Base-by-base conservation (phyloP, 2,329 filamentous ascomycete species). In the Nemania sp. region DNA sequence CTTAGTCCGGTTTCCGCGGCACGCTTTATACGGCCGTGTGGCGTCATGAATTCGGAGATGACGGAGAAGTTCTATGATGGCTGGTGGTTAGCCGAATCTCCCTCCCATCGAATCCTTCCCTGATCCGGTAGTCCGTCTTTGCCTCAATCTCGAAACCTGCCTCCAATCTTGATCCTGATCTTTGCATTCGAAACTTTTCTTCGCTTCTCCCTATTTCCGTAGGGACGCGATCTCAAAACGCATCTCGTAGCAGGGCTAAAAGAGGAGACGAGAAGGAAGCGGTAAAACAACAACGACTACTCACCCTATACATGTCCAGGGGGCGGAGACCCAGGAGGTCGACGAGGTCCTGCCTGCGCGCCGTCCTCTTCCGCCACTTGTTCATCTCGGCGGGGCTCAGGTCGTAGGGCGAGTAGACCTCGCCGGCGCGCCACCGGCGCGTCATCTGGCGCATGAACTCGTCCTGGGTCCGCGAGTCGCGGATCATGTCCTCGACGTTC, bases 391-490 rank as follows among this genome's bases (percentile, higher is more conserved):
- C 78, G 21, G 87, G 82, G 57, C 86, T 89, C 73, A 99, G 76
- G 77, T 99, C 95, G 73, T 93, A 90, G 35, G 95, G 95, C 61
- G 92, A 85, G 78, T 98, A 98, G 54, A 97, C 83, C 73, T 98
- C 93, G 68, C 95, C 95, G 0, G 79, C 70, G 69, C 82, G 81
- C 89, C 90, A 98, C 42, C 83, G 81, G 49, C 93, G 87, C 37
- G 85, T 82, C 76, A 88, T 83, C 75, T 91, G 87, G 64, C 77
- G 80, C 68, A 86, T 77, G 74, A 86, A 86, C 64, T 86, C 84
- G 46, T 78, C 77, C 54, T 76, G 77, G 48, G 75, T 68, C 70
- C 77, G 77, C 65, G 74, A 72, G 66, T 76, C 73, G 65, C 71
- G 71, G 56, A 79, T 66, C 57, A 74, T 72, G 54, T 79, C 74